Conservation (phyloP, 495 filamentous ascomycete genomes). For the Amorphotheca resinae region DNA sequence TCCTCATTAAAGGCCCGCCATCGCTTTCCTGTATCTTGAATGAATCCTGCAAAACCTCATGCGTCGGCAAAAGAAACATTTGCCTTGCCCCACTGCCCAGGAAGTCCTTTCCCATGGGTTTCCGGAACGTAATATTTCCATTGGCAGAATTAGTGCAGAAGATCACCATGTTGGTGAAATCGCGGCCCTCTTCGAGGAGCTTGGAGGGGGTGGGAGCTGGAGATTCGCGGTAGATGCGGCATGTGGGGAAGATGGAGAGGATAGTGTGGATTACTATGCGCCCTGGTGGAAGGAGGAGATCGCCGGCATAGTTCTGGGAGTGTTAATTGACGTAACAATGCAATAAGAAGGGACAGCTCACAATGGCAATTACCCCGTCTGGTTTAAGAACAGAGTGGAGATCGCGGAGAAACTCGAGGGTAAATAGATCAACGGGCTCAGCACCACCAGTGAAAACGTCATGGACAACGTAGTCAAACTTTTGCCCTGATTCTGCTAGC, state of each 20-base stretch:
- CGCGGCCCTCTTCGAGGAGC: constrained; percentile 31
- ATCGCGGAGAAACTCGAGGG: constrained; percentile 61
- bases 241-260: constrained; percentile 57
- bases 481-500: constrained; percentile 27
- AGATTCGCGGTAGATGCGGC: constrained; percentile 74
- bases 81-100: constrained; percentile 57
- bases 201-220: constrained; percentile 31
- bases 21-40: constrained; percentile 31
- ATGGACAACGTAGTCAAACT: constrained; percentile 87
- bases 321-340: not conserved
- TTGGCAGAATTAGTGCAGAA: constrained; percentile 43
- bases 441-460: constrained; percentile 98
- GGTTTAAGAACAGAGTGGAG: constrained; percentile 57
- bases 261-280: constrained; percentile 63
- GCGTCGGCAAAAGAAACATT: constrained; percentile 56
- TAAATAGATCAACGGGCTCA: constrained; percentile 81
- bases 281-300: constrained; percentile 60
- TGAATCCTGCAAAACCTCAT: constrained; percentile 51
- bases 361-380: constrained; percentile 80
- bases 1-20: constrained; percentile 36
- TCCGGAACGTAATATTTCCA: constrained; percentile 42
- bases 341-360: constrained; percentile 30
- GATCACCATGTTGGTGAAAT: constrained; percentile 86
- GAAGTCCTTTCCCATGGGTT: constrained; percentile 51
- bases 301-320: constrained; percentile 86